phyloP scores from a whole-genome alignment of 2,329 filamentous ascomycete species.

The Pestalotiopsis sp. region DNA sequence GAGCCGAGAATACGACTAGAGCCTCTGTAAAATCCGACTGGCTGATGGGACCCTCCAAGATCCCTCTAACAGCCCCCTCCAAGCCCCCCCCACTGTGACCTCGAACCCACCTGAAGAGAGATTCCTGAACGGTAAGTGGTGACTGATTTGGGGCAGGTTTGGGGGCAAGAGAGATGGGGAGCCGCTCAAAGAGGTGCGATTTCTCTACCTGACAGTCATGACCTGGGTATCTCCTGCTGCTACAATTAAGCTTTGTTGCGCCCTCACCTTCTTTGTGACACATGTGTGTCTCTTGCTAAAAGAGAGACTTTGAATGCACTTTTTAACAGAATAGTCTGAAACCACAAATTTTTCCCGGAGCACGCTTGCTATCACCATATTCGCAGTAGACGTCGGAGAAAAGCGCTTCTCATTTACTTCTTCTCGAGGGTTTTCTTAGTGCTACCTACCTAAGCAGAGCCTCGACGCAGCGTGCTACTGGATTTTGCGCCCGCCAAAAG shows the following conservation, averaged over 20 bases:
- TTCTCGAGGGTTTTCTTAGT: background rate
- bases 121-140: background rate
- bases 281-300: background rate
- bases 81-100: constrained; percentile 3
- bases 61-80: constrained; percentile 8
- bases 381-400: background rate
- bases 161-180: background rate
- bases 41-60: background rate
- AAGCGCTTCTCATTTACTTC: background rate
- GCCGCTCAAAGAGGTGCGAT: background rate
- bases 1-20: background rate
- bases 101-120: background rate
- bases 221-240: too few relatives aligned
- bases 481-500: constrained; percentile 16
- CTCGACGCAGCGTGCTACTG: constrained; percentile 35
- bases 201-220: background rate
- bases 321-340: background rate
- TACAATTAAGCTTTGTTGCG: background rate
- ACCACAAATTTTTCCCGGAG: background rate
- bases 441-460: constrained; percentile 19
- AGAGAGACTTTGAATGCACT: background rate
- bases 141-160: background rate
- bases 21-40: constrained; percentile 11
- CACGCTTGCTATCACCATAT: background rate
- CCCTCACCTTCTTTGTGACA: background rate